Base-by-base conservation (phyloP, 2,329 filamentous ascomycete genomes). In the Ophiobolus disseminans region DNA sequence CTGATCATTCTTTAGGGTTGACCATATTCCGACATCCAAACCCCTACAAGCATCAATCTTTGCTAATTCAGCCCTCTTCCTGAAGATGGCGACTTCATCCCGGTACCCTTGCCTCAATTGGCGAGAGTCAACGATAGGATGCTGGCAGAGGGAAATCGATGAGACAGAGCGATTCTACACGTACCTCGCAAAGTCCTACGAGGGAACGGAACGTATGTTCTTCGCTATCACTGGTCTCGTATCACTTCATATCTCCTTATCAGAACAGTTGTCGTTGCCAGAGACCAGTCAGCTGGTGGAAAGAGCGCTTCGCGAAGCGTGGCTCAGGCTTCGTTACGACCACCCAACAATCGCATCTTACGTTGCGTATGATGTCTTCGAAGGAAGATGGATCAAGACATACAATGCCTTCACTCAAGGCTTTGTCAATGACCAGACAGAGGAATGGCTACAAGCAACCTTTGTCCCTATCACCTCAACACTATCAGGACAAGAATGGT, bases 161-260 rank as follows among this genome's bases (percentile, higher is more conserved):
- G 76, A 79, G 45, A 63, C 68, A 0, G 76, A 79, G 43, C 53
- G 72, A 13, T 75, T 74, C 26, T 79, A 79, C 48, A 66, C 73
- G 0, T 57, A 69, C 1, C 50, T 78, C 8, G 65, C 65, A 0
- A 69, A 66, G 9, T 53, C 61, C 0, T 77, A 72, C 30, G 60
- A 73, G 19, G 73, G 63, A 1, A 76, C 63, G 22, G 73, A 73
- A 0, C 73, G 75, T 1, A 72, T 66, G 42, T 75, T 70, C 50
- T 78, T 78, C 40, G 71, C 70, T 2, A 76, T 80, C 4, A 76
- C 76, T 0, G 75, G 73, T 0, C 70, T 72, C 14, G 35, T 77
- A 1, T 73, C 73, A 7, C 0, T 76, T 53, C 48, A 25, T 0
- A 40, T 70, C 2, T n/a, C 34, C 0, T 5, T 53, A 0, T n/a